Evolutionary conservation across 2,329 filamentous ascomycete species (phyloP).

Genomic region (Calonectria montana): DNA sequence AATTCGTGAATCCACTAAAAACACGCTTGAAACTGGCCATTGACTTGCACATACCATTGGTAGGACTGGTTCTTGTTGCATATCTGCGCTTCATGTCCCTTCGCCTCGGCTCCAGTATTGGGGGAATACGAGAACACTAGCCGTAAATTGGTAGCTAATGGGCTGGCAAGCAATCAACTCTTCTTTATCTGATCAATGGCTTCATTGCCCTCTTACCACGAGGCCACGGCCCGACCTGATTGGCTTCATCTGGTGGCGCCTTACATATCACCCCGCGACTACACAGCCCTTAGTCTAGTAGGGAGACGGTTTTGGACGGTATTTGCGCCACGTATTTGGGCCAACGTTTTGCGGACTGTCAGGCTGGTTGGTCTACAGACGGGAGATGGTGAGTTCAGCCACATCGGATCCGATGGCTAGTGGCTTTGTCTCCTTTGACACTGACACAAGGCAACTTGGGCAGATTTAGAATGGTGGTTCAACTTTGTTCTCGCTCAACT

Average conservation of each 20-base stretch:
- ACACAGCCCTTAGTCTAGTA: slow-evolving; percentile 61
- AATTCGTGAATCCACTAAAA: not conserved
- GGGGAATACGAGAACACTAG: not conserved
- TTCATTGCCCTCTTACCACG: slow-evolving; percentile 63
- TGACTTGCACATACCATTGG: not conserved
- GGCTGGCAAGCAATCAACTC: not conserved
- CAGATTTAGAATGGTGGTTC: slow-evolving; percentile 63
- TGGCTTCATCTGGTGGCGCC: slow-evolving; percentile 62
- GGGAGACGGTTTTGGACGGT: slow-evolving; percentile 57
- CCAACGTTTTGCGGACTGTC: slow-evolving; percentile 57
- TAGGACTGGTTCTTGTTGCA: not conserved
- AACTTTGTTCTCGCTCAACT: slow-evolving; percentile 57
- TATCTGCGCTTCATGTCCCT: not conserved
- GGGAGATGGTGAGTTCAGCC: slow-evolving; percentile 55
- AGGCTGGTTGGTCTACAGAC: slow-evolving; percentile 55
- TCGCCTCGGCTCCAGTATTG: not conserved
- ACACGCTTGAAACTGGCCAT: not conserved
- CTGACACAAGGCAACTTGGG: slow-evolving; percentile 20
- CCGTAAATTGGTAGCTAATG: not conserved
- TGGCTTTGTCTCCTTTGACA: not conserved
- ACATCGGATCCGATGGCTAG: not conserved
- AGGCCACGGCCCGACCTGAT: slow-evolving; percentile 59
- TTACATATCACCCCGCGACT: slow-evolving; percentile 55
- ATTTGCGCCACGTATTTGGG: slow-evolving; percentile 66
- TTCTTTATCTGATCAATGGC: slow-evolving; percentile 35